Evolutionary conservation across 169 alveolate species (phyloP), one percentile per base, ranked within the genome.

Genomic region (Cryptosporidium ryanae): DNA sequence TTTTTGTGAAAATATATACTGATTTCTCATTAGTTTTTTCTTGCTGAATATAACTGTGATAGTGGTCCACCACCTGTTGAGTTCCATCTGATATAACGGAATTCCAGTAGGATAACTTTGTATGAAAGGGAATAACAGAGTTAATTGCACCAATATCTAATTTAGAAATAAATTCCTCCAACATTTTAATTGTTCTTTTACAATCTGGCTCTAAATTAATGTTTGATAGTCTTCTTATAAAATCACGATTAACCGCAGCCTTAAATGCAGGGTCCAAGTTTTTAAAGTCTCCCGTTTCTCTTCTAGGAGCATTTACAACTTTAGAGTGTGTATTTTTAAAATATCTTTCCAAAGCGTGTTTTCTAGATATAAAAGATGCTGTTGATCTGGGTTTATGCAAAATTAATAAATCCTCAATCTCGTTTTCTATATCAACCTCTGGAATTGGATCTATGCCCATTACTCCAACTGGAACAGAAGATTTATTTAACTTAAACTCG

Each of bases 381-480:
- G 38, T 44, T 57, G 49, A 50, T 46, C 87, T 76, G 1, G 87
- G 87, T 25, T 76, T 76, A 38, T 76, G 87, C 43, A 61, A 55
- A n/a, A 55, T 55, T 25, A 76, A 3, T 3, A 76, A 46, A 15
- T 76, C 87, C 13, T 76, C 87, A 32, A 76, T 63, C 46, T 76
- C 87, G 21, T 76, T 70, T 29, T 76, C 87, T 59, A 76, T 57
- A 44, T 76, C 87, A 10, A 76, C 71, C 27, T 76, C 87, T 76
- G 87, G 87, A 23, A 76, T 7, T 43, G 87, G 87, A 23, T 57
- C 64, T 61, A 21, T 52, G 0, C 87, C 87, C 87, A 76, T 76
- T 6, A 76, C 76, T 17, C 87, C 87, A 76, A 55, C 71, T 1
- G 87, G 87, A 34, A 76, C 48, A 13, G 76, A 17, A 2, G 71